phyloP scores from a whole-genome alignment of 2,329 filamentous ascomycete genomes.

The Fusarium solani-melongenae region DNA sequence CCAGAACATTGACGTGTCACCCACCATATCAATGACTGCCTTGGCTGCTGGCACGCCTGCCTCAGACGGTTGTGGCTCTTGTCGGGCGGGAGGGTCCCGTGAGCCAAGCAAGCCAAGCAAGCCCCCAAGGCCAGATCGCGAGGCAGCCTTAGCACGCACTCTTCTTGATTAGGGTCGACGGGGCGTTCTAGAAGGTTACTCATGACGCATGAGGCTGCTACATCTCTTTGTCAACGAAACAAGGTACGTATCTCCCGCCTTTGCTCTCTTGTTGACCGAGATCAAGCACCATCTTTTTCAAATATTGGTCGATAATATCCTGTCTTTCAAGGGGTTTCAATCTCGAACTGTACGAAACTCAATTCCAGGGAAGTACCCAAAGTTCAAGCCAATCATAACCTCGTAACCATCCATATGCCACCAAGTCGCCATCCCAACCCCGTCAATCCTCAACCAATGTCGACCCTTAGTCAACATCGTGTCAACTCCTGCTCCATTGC shows the following conservation, averaged over 20 bases:
- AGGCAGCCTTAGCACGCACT: not conserved
- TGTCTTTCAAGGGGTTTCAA: constrained; percentile 4
- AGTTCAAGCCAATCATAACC: constrained; percentile 19
- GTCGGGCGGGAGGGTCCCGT: not conserved
- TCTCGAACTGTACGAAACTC: constrained; percentile 9
- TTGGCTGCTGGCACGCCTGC: constrained; percentile 9
- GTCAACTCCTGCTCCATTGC: not conserved
- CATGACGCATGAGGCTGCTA: not conserved
- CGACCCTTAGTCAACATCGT: not conserved
- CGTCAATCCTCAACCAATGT: not conserved
- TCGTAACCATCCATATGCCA: constrained; percentile 23
- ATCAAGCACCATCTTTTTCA: not conserved
- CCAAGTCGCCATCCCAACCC: not conserved
- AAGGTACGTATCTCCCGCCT: not conserved
- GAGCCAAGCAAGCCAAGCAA: not conserved
- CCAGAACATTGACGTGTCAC: not conserved
- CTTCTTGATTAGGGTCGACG: not conserved
- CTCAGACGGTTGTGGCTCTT: not conserved
- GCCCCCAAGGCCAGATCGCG: not conserved
- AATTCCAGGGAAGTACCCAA: not conserved
- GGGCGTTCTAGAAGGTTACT: not conserved
- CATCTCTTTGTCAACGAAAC: not conserved
- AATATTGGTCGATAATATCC: not conserved
- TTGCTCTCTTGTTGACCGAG: not conserved
- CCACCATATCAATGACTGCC: constrained; percentile 4